Base-by-base conservation (phyloP, 2,329 filamentous ascomycete genomes). In the Aspergillus sp. region DNA sequence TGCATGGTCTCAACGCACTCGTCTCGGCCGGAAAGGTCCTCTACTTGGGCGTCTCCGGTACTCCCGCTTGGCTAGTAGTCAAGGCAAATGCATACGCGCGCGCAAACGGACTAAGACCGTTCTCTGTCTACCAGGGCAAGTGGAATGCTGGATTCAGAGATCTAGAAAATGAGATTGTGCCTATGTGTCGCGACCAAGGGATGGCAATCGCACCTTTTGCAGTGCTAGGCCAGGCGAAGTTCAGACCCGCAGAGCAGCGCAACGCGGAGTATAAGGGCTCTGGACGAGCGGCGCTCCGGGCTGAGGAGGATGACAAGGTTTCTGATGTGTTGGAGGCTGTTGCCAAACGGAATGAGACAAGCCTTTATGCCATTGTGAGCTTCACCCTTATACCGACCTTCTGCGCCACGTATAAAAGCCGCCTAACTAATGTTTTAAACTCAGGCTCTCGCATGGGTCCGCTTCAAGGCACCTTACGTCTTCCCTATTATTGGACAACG, bases 401-500 rank as follows among this genome's bases (percentile, higher is more conserved):
- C 39, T n/a, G 10, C 36, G 8, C 7, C 30, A 1, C 27, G 23
- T 38, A 5, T 42, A 3, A 7, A 3, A 27, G 17, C 23, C 3
- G 8, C 5, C 10, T 0, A 2, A 32, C 15, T 56, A 6, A 30
- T 8, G 51, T 36, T 3, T 32, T n/a, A 0, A 8, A 8, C 4
- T 7, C 15, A 63, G 61, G 65, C 83, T 0, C 71, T 85, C 57
- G 82, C 83, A 7, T 86, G 85, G 62, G 77, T 85, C 11, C 75
- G 80, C 69, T 73, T 77, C 62, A 86, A 86, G 75, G 74, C 81
- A 0, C 78, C 79, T 0, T 78, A 85, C 61, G 83, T 86, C 19
- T 81, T 83, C 62, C 83, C 83, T 0, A 80, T 86, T 50, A 68
- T 86, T 10, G 84, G 83, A 2, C 81, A 81, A 0, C 73, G 82